phyloP scores from a whole-genome alignment of 352 stramenopile genomes.

The Phytophthora crassamura region DNA sequence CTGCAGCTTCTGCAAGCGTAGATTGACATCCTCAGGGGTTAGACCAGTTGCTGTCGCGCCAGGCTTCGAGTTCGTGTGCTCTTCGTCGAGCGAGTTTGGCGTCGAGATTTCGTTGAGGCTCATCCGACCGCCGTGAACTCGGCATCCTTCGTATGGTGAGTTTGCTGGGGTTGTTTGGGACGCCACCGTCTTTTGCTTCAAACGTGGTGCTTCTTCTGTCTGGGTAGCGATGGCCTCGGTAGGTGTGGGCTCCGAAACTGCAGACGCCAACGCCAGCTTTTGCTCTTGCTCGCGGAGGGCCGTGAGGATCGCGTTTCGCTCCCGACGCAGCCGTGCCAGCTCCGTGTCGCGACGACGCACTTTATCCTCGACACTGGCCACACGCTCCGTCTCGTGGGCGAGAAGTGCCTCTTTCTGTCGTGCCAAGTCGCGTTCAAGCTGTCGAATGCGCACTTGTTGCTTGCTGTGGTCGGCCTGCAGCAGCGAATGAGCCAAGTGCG shows the following conservation, averaged over 20 bases:
- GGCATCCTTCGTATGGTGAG: not conserved
- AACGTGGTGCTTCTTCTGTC: slow-evolving; percentile 19
- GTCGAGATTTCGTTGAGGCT: slow-evolving; percentile 41
- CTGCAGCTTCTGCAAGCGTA: slow-evolving; percentile 59
- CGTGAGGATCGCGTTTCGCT: slow-evolving; percentile 69
- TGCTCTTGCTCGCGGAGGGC: slow-evolving; percentile 61
- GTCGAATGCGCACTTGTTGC: slow-evolving; percentile 61
- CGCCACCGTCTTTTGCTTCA: slow-evolving; percentile 16
- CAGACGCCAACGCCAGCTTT: slow-evolving; percentile 32
- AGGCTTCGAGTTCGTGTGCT: slow-evolving; percentile 2
- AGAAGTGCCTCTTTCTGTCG: slow-evolving; percentile 54
- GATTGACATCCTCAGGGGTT: slow-evolving; percentile 39
- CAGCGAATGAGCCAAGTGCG: slow-evolving; percentile 51
- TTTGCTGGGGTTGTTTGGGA: slow-evolving; percentile 26
- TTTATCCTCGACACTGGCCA: slow-evolving; percentile 46
- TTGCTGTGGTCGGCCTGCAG: slow-evolving; percentile 64
- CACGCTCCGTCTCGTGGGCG: slow-evolving; percentile 46
- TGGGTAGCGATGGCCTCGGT: slow-evolving; percentile 28
- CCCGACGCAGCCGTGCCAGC: slow-evolving; percentile 60
- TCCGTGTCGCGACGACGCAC: slow-evolving; percentile 56
- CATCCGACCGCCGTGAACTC: slow-evolving; percentile 26
- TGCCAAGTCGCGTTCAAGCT: slow-evolving; percentile 70
- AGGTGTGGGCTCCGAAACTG: not conserved
- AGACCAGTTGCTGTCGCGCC: slow-evolving; percentile 10
- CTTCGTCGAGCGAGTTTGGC: slow-evolving; percentile 11